Evolutionary conservation across 371 early-diverging fungal species (phyloP).

Genomic region (Apophysomyces elegans): DNA sequence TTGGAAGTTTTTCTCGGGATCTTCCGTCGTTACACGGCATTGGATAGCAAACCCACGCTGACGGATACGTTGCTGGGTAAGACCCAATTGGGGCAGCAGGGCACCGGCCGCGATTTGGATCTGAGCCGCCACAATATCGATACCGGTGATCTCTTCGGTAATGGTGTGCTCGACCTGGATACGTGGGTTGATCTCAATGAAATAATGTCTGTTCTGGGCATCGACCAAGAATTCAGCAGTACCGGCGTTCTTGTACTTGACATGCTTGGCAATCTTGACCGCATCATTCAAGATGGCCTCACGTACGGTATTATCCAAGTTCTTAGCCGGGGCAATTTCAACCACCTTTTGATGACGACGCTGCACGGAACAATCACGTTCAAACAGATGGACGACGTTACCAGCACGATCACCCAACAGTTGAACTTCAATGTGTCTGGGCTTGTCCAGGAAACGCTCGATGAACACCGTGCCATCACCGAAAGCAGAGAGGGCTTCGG

Average conservation of each 20-base stretch:
- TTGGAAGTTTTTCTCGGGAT: slow-evolving; percentile 85
- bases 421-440: slow-evolving; percentile 98
- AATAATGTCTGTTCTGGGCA: slow-evolving; percentile 85
- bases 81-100: slow-evolving; percentile 74
- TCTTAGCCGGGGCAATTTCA: slow-evolving; percentile 90
- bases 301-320: slow-evolving; percentile 68
- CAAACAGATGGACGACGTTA: slow-evolving; percentile 88
- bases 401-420: slow-evolving; percentile 89
- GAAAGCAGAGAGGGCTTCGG: slow-evolving; percentile 92
- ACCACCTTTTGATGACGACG: slow-evolving; percentile 98
- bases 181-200: slow-evolving; percentile 97
- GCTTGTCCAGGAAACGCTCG: slow-evolving; percentile 90
- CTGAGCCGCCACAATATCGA: slow-evolving; percentile 92
- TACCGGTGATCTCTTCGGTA: slow-evolving; percentile 94
- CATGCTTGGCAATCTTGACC: slow-evolving; percentile 86
- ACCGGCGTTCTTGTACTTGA: slow-evolving; percentile 94
- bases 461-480: slow-evolving; percentile 96
- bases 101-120: slow-evolving; percentile 93
- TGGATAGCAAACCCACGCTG: slow-evolving; percentile 91
- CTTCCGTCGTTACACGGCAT: slow-evolving; percentile 95
- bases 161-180: slow-evolving; percentile 93
- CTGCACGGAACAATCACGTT: slow-evolving; percentile 98
- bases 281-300: slow-evolving; percentile 88
- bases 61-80: slow-evolving; percentile 83
- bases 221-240: slow-evolving; percentile 98